Evolutionary conservation across 768 basidiomycete genomes (phyloP).

Genomic region (Tulasnella sp.): DNA sequence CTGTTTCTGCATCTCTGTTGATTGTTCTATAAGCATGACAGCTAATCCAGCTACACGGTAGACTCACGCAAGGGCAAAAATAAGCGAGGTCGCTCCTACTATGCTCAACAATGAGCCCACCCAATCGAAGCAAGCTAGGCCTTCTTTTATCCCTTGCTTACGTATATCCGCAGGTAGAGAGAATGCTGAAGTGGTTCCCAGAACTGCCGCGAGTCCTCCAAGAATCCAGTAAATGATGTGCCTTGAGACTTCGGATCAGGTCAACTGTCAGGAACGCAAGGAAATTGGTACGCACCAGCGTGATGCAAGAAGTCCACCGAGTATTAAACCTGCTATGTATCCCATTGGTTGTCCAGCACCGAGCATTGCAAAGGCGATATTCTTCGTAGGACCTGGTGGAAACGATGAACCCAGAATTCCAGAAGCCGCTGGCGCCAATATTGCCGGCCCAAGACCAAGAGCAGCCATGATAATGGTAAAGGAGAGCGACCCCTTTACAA

Average conservation of each 20-base stretch:
- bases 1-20: slow-evolving; percentile 6
- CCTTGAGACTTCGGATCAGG: background rate
- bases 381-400: slow-evolving; percentile 1
- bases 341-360: slow-evolving; percentile 13
- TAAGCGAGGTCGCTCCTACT: slow-evolving; percentile 2
- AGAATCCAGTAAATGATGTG: slow-evolving; percentile 9
- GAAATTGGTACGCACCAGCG: background rate
- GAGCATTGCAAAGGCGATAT: slow-evolving; percentile 2
- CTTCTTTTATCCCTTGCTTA: background rate
- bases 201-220: background rate
- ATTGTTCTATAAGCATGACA: background rate
- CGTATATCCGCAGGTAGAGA: slow-evolving; percentile 8
- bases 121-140: slow-evolving; percentile 8
- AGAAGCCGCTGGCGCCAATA: slow-evolving; percentile 7
- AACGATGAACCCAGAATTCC: slow-evolving; percentile 9
- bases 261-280: background rate
- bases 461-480: slow-evolving; percentile 9
- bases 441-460: slow-evolving; percentile 8
- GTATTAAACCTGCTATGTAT: slow-evolving; percentile 6
- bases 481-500: slow-evolving; percentile 3
- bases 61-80: slow-evolving; percentile 11
- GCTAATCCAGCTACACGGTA: background rate
- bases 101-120: slow-evolving; percentile 1
- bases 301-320: slow-evolving; percentile 4
- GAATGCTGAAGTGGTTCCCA: background rate